A percentile compares a stretch with the other conserved stretches of the same genome.
Conservation (phyloP, 805 yeast genomes). For the Suhomyces sp. region DNA sequence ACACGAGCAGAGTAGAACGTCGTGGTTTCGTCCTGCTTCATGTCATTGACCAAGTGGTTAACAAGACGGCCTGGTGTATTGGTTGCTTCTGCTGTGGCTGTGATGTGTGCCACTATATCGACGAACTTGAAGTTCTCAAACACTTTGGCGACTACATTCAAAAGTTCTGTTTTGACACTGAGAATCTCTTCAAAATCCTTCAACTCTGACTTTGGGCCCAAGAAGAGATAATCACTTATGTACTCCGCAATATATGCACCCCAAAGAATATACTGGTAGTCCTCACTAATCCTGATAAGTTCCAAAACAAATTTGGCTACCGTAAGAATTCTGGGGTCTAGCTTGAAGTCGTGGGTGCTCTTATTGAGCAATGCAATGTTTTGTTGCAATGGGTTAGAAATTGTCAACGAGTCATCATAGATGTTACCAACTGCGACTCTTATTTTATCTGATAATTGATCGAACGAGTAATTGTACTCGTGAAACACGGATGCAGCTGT, state of each 20-base stretch:
- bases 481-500: slow-evolving; percentile 8
- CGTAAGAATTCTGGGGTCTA: slow-evolving; percentile 9
- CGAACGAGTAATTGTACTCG: slow-evolving; percentile 14
- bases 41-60: neutral
- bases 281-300: neutral
- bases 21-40: neutral
- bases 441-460: slow-evolving; percentile 24
- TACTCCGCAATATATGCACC: slow-evolving; percentile 17
- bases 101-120: neutral
- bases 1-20: slow-evolving; percentile 10
- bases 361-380: slow-evolving; percentile 30
- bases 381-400: slow-evolving; percentile 47
- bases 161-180: neutral
- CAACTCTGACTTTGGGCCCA: slow-evolving; percentile 4
- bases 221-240: slow-evolving; percentile 19
- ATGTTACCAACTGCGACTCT: slow-evolving; percentile 11
- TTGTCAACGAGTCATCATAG: slow-evolving; percentile 29
- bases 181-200: slow-evolving; percentile 3
- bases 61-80: neutral
- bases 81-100: neutral
- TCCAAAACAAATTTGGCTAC: slow-evolving; percentile 16
- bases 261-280: slow-evolving; percentile 7
- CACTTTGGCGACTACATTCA: neutral
- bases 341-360: neutral
- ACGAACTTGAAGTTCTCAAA: neutral